phyloP scores from a whole-genome alignment of 129 eudicot species.

The Dittrichia graveolens region DNA sequence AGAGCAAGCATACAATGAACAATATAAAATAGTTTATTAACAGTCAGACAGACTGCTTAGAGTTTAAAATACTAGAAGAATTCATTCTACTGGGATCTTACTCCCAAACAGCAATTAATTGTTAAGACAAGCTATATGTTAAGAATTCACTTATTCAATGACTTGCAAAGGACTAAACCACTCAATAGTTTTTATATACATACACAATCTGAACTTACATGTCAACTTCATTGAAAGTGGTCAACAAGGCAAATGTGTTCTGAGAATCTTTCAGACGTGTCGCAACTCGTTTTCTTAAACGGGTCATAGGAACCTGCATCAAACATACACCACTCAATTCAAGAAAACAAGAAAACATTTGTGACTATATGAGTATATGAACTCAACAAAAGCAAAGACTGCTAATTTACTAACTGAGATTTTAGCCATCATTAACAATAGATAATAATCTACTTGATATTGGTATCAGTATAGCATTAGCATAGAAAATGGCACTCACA shows the following conservation, averaged over 20 bases:
- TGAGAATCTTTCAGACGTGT: slow-evolving; percentile 95
- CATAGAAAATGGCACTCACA: slow-evolving; percentile 46
- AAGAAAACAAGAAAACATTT: neutral
- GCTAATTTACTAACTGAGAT: neutral
- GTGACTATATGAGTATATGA: neutral
- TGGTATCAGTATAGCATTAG: neutral
- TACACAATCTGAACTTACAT: slow-evolving; percentile 51
- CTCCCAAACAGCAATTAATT: slow-evolving; percentile 5
- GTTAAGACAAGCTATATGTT: slow-evolving; percentile 20
- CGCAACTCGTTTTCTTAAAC: slow-evolving; percentile 95
- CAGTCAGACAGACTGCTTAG: slow-evolving; percentile 10
- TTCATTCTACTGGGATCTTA: neutral
- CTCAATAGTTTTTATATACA: too few relatives aligned
- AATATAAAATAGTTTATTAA: neutral
- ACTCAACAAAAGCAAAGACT: neutral
- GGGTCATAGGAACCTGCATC: slow-evolving; percentile 90
- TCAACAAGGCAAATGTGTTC: slow-evolving; percentile 94
- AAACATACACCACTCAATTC: slow-evolving; percentile 9
- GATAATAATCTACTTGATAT: neutral
- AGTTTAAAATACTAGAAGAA: neutral
- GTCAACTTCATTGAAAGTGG: slow-evolving; percentile 97
- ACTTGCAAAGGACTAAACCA: neutral
- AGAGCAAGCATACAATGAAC: slow-evolving; percentile 5
- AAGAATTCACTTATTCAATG: neutral
- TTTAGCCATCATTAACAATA: neutral